phyloP scores from a whole-genome alignment of 1,284 basidiomycete species.

The Mycena citricolor region DNA sequence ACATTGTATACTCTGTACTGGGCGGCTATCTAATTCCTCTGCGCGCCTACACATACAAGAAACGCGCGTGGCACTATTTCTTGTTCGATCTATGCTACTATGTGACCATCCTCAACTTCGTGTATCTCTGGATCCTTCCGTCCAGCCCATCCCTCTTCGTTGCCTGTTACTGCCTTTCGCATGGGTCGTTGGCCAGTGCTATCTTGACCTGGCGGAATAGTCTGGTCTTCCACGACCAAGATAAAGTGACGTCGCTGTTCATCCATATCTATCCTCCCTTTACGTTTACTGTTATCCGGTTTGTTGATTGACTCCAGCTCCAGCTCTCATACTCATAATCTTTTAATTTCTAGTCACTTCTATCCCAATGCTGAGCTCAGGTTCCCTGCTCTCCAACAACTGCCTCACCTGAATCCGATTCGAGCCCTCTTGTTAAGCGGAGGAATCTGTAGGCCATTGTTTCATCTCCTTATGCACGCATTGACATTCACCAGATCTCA shows the following conservation, averaged over 20 bases:
- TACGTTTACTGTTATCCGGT: slow-evolving; percentile 87
- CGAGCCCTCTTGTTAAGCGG: slow-evolving; percentile 68
- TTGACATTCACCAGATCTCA: slow-evolving; percentile 54
- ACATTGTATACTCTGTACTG: slow-evolving; percentile 76
- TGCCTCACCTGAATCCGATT: slow-evolving; percentile 63
- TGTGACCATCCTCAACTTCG: slow-evolving; percentile 83
- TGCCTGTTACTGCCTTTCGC: slow-evolving; percentile 84
- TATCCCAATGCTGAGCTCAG: slow-evolving; percentile 73
- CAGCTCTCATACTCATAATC: slow-evolving; percentile 10
- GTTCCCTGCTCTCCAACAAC: slow-evolving; percentile 77
- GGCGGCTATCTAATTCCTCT: slow-evolving; percentile 77
- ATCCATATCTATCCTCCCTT: slow-evolving; percentile 89
- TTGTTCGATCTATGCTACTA: slow-evolving; percentile 92
- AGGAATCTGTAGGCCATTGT: slow-evolving; percentile 60
- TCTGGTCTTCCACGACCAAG: slow-evolving; percentile 92
- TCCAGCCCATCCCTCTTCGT: slow-evolving; percentile 73
- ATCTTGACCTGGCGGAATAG: slow-evolving; percentile 97
- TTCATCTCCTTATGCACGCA: slow-evolving; percentile 16
- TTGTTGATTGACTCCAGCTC: slow-evolving; percentile 28
- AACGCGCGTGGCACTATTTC: slow-evolving; percentile 90
- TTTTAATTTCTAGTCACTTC: slow-evolving; percentile 61
- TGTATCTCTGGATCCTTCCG: slow-evolving; percentile 86
- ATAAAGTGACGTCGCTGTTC: slow-evolving; percentile 91
- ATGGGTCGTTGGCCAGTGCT: slow-evolving; percentile 87
- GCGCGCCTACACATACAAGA: slow-evolving; percentile 83